Evolutionary conservation across 2,329 filamentous ascomycete species (phyloP).

Genomic region (Cadophora sp.): DNA sequence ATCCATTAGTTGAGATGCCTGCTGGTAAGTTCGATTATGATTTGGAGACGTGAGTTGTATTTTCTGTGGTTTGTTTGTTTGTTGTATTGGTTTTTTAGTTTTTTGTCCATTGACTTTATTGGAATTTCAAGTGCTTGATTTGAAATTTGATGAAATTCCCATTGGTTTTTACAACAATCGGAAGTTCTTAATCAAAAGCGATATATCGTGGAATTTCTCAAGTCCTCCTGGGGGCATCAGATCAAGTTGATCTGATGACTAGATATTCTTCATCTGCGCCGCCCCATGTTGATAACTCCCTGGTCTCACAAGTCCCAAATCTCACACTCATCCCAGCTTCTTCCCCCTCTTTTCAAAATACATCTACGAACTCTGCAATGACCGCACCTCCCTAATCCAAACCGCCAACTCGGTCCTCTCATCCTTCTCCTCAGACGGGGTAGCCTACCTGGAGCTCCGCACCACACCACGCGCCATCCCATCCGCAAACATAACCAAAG

Average conservation of each 20-base stretch:
- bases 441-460: slow-evolving; percentile 79
- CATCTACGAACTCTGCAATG: slow-evolving; percentile 78
- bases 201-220: background rate
- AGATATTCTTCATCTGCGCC: too few relatives aligned
- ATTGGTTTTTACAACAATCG: background rate
- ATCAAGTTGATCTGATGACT: background rate
- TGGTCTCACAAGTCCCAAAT: background rate
- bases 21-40: slow-evolving; percentile 75
- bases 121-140: background rate
- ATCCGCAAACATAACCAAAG: slow-evolving; percentile 56
- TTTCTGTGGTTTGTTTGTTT: slow-evolving; percentile 20
- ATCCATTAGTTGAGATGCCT: slow-evolving; percentile 74
- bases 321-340: slow-evolving; percentile 60
- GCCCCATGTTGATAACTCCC: too few relatives aligned
- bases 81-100: background rate
- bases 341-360: slow-evolving; percentile 81
- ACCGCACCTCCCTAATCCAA: slow-evolving; percentile 62
- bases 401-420: slow-evolving; percentile 70
- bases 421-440: slow-evolving; percentile 73
- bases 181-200: background rate
- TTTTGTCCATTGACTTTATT: background rate
- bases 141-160: background rate
- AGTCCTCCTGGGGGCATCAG: background rate
- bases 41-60: slow-evolving; percentile 64
- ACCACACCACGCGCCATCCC: slow-evolving; percentile 76